phyloP scores from a whole-genome alignment of 2,329 filamentous ascomycete species.

The Aureobasidium lini region DNA sequence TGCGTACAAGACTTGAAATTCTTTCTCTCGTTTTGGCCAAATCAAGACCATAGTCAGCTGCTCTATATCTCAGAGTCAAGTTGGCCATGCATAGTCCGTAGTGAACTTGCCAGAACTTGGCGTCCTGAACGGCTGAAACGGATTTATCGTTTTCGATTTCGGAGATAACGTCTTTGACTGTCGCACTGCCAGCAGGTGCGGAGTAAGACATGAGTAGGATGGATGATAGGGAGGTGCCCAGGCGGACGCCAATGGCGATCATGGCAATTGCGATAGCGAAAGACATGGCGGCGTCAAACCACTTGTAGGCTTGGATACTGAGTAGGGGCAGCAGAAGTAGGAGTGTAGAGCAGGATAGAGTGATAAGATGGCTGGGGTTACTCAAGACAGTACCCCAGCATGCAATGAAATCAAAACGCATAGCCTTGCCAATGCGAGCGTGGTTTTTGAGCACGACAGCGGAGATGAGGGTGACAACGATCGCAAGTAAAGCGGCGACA shows the following conservation, averaged over 20 bases:
- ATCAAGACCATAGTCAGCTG: constrained; percentile 57
- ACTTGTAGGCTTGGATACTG: constrained; percentile 69
- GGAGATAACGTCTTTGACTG: constrained; percentile 66
- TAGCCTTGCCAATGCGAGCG: constrained; percentile 81
- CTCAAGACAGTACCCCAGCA: constrained; percentile 78
- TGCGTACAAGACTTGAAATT: constrained; percentile 71
- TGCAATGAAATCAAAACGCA: constrained; percentile 77
- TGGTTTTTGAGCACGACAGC: constrained; percentile 86
- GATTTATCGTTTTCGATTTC: constrained; percentile 77
- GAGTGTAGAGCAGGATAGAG: constrained; percentile 74
- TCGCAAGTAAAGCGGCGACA: constrained; percentile 71
- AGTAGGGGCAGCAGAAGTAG: constrained; percentile 77
- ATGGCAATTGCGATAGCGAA: constrained; percentile 76
- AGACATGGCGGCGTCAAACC: constrained; percentile 77
- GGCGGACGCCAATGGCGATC: constrained; percentile 75
- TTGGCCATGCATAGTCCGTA: constrained; percentile 96
- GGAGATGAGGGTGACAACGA: constrained; percentile 74
- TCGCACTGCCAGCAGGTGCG: constrained; percentile 35
- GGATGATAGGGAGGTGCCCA: constrained; percentile 77
- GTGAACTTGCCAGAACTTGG: constrained; percentile 97
- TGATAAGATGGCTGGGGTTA: constrained; percentile 93
- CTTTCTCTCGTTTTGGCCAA: constrained; percentile 67
- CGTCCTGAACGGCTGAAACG: constrained; percentile 74
- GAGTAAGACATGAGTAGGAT: constrained; percentile 94
- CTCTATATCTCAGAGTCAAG: constrained; percentile 64